A percentile compares a stretch with the other conserved stretches of the same genome.
These are phyloP conservation scores for Inonotus hispidus DNA, from an alignment of 1,284 basidiomycete genomes.

Conservation along the genomic window DNA sequence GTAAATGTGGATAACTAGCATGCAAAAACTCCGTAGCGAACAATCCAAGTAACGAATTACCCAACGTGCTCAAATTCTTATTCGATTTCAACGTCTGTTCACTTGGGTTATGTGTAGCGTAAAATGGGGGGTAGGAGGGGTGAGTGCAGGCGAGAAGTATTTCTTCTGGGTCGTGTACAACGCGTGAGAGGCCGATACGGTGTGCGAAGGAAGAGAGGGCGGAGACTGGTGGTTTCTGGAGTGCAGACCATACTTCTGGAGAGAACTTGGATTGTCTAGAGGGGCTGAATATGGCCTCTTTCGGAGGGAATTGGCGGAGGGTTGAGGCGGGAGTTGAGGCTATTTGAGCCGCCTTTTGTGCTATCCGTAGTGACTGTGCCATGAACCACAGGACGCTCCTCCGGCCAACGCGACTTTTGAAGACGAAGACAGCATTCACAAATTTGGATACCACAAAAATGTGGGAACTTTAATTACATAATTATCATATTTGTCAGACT, in stretches of 20 bases:
- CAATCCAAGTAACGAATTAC: conserved; percentile 88
- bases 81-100: conserved; percentile 50
- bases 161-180: conserved; percentile 44
- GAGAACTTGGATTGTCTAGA: conserved; percentile 39
- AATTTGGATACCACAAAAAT: not conserved
- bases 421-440: not conserved
- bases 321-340: conserved; percentile 50
- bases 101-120: conserved; percentile 48
- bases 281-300: conserved; percentile 42
- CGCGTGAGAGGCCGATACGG: conserved; percentile 60
- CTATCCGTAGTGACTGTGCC: conserved; percentile 37
- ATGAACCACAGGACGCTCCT: not conserved
- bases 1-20: conserved; percentile 84
- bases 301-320: conserved; percentile 57
- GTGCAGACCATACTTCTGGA: conserved; percentile 60
- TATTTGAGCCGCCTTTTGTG: conserved; percentile 50
- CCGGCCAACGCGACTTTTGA: not conserved
- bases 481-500: not conserved
- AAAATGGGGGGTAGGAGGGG: conserved; percentile 60
- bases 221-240: conserved; percentile 68
- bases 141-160: conserved; percentile 79
- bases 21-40: conserved; percentile 87
- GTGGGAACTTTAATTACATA: not conserved
- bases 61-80: conserved; percentile 73
- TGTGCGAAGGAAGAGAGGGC: conserved; percentile 72